phyloP scores from a whole-genome alignment of 2,329 filamentous ascomycete species.

The Hypocrella siamensis region DNA sequence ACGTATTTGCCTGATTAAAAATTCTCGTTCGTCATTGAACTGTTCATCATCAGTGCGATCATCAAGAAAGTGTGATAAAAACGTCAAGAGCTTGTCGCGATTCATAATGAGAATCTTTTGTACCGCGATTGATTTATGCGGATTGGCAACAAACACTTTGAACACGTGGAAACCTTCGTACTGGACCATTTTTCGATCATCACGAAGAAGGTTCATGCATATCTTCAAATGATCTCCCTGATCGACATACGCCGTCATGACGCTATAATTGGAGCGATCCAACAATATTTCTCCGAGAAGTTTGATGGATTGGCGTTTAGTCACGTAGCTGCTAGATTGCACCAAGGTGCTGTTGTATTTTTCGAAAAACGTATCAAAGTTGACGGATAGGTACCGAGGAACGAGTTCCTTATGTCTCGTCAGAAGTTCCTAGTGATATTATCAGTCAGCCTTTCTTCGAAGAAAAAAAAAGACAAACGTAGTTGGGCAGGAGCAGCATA shows the following conservation, averaged over 20 bases:
- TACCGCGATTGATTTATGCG: conserved; percentile 92
- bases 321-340: conserved; percentile 91
- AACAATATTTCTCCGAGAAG: conserved; percentile 87
- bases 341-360: conserved; percentile 79
- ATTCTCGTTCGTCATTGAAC: conserved; percentile 95
- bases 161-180: conserved; percentile 99
- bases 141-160: conserved; percentile 98
- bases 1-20: conserved; percentile 85
- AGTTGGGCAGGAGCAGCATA: conserved; percentile 26
- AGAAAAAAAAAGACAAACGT: too few relatives aligned
- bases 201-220: conserved; percentile 91
- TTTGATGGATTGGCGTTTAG: conserved; percentile 96
- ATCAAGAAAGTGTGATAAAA: conserved; percentile 82
- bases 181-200: conserved; percentile 97
- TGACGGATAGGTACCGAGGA: conserved; percentile 70
- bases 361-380: conserved; percentile 87
- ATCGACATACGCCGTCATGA: conserved; percentile 97
- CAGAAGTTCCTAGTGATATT: conserved; percentile 55
- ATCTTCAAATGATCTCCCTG: conserved; percentile 92
- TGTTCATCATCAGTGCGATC: conserved; percentile 95
- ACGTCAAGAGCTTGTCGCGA: conserved; percentile 74
- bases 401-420: conserved; percentile 90
- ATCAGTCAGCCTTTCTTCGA: too few relatives aligned
- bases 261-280: conserved; percentile 89
- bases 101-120: conserved; percentile 96